Conservation (phyloP, 495 filamentous ascomycete genomes). For the Hypoxylon intermedium region DNA sequence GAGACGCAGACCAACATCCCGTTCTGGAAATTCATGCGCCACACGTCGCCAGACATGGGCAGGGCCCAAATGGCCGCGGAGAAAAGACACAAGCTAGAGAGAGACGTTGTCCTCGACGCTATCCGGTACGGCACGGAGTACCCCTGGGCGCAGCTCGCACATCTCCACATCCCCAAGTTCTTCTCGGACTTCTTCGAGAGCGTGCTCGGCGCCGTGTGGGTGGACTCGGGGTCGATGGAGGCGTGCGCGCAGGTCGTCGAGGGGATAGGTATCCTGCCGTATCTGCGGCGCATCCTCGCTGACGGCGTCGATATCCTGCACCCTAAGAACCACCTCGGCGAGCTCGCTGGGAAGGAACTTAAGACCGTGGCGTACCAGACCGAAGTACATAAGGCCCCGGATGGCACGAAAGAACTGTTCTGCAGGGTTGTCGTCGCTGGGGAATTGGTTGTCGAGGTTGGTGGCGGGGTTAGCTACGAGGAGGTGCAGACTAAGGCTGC, state of each 20-base stretch:
- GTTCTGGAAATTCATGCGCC: slow-evolving; percentile 76
- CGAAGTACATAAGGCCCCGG: slow-evolving; percentile 17
- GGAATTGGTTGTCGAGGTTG: slow-evolving; percentile 52
- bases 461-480: slow-evolving; percentile 55
- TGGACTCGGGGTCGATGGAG: slow-evolving; percentile 74
- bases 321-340: slow-evolving; percentile 75
- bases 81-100: slow-evolving; percentile 58
- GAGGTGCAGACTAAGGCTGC: slow-evolving; percentile 67
- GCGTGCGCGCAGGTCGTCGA: slow-evolving; percentile 66
- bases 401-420: slow-evolving; percentile 42
- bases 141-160: slow-evolving; percentile 76
- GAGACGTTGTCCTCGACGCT: slow-evolving; percentile 56
- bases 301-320: slow-evolving; percentile 70
- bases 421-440: slow-evolving; percentile 63
- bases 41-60: slow-evolving; percentile 54
- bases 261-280: slow-evolving; percentile 67
- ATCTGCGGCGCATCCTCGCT: slow-evolving; percentile 65
- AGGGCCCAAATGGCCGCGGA: slow-evolving; percentile 50
- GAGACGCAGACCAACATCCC: slow-evolving; percentile 44
- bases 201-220: slow-evolving; percentile 81
- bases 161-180: slow-evolving; percentile 76
- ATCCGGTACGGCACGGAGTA: slow-evolving; percentile 60
- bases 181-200: slow-evolving; percentile 87
- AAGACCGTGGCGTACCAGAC: slow-evolving; percentile 60
- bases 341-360: slow-evolving; percentile 53